A percentile compares a stretch with the other conserved stretches of the same genome.
These are phyloP conservation scores for Euclidium syriacum DNA, from an alignment of 345 rosid species.

Conservation along the genomic window DNA sequence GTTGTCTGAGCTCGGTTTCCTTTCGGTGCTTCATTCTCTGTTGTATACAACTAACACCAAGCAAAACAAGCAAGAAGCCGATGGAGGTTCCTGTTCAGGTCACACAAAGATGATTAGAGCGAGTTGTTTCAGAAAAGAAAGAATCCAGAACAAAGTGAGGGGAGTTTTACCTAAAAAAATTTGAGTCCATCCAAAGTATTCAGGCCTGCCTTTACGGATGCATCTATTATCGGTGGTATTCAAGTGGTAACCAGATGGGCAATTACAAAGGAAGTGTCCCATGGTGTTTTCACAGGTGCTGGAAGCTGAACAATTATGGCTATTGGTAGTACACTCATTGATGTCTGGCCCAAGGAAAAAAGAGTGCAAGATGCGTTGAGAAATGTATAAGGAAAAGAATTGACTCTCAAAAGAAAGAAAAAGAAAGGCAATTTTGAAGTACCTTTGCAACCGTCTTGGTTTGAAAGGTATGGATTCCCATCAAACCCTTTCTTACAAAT, in stretches of 20 bases:
- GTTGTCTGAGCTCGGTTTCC: background rate
- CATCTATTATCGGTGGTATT: too few species aligned
- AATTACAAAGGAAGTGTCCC: too few species aligned
- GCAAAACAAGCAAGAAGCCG: conserved; percentile 12
- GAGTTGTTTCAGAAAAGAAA: background rate
- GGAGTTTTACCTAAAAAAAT: background rate
- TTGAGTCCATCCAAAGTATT: background rate
- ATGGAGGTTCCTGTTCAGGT: background rate
- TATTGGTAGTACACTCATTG: background rate
- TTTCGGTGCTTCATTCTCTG: background rate
- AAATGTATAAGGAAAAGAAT: background rate
- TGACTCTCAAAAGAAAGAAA: background rate
- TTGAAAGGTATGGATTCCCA: conserved; percentile 5
- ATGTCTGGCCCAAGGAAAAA: background rate
- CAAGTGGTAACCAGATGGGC: too few species aligned
- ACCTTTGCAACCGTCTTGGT: conserved; percentile 7
- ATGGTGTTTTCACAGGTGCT: background rate
- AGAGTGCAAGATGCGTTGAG: background rate
- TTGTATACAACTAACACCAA: background rate
- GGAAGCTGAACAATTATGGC: background rate
- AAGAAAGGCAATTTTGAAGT: background rate
- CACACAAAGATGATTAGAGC: background rate
- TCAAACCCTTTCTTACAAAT: background rate
- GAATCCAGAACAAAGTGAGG: background rate
- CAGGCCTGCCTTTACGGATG: background rate